phyloP scores from a whole-genome alignment of 2,329 filamentous ascomycete species.

The Cercospora nicotianae region DNA sequence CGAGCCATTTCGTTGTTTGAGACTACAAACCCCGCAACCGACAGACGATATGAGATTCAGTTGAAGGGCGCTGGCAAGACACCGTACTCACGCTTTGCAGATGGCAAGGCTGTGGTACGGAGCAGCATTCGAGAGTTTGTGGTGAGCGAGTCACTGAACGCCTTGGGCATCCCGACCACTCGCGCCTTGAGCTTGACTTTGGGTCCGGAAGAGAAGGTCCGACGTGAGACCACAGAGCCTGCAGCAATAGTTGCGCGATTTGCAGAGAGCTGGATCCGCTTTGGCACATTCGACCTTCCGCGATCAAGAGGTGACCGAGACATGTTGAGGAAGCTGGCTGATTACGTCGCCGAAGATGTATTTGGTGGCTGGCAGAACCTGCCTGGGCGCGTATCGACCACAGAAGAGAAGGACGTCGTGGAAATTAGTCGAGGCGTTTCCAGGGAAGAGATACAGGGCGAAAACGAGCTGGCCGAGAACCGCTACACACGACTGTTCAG shows the following conservation, averaged over 20 bases:
- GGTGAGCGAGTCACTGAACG: slow-evolving; percentile 84
- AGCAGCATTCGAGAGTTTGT: slow-evolving; percentile 94
- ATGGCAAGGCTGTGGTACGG: slow-evolving; percentile 88
- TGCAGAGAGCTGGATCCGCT: slow-evolving; percentile 84
- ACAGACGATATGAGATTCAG: slow-evolving; percentile 82
- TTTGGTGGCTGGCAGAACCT: slow-evolving; percentile 85
- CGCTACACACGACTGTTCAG: slow-evolving; percentile 84
- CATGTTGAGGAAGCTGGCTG: slow-evolving; percentile 71
- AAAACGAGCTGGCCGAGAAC: slow-evolving; percentile 69
- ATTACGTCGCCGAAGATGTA: slow-evolving; percentile 84
- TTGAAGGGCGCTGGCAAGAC: slow-evolving; percentile 92
- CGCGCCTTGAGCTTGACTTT: slow-evolving; percentile 80
- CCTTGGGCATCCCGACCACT: slow-evolving; percentile 81
- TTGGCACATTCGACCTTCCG: slow-evolving; percentile 95
- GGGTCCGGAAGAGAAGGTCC: slow-evolving; percentile 69
- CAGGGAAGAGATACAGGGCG: slow-evolving; percentile 63
- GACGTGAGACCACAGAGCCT: slow-evolving; percentile 79
- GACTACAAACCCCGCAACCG: slow-evolving; percentile 70
- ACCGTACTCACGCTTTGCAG: slow-evolving; percentile 93
- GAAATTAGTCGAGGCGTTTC: slow-evolving; percentile 40
- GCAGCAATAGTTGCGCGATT: slow-evolving; percentile 92
- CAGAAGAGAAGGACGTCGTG: slow-evolving; percentile 52
- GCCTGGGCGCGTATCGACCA: slow-evolving; percentile 56
- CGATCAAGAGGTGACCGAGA: slow-evolving; percentile 76
- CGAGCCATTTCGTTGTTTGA: slow-evolving; percentile 94